Conservation (phyloP, 352 stramenopile species). For the Pythium biforme region DNA sequence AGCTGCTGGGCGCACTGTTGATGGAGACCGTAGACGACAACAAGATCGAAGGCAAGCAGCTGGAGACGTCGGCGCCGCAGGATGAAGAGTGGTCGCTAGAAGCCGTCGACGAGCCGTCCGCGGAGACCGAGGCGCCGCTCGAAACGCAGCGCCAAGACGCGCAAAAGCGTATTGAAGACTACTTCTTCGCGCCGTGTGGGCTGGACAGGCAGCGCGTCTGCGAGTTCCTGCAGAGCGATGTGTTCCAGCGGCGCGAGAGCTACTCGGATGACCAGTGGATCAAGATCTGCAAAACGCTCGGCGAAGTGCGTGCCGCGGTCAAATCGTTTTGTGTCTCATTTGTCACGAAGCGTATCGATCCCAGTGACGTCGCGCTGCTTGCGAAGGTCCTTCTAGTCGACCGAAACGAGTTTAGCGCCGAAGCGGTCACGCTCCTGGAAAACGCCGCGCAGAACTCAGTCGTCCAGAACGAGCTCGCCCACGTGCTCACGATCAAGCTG, state of each 20-base stretch:
- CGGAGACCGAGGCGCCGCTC: background rate
- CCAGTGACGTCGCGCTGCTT: conserved; percentile 4
- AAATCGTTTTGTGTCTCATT: background rate
- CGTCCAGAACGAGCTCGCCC: conserved; percentile 10
- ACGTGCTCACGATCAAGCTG: conserved; percentile 23
- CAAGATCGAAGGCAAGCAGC: conserved; percentile 9
- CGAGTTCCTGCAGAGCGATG: conserved; percentile 12
- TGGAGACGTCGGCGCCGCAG: background rate
- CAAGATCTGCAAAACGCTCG: background rate
- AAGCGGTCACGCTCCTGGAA: conserved; percentile 13
- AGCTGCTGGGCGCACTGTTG: conserved; percentile 43
- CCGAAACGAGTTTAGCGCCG: conserved; percentile 8
- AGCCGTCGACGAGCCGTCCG: background rate
- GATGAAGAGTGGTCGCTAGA: conserved; percentile 15
- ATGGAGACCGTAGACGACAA: conserved; percentile 33
- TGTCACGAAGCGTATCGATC: background rate
- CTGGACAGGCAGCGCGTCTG: background rate
- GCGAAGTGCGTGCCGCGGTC: background rate
- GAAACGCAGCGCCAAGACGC: conserved; percentile 12
- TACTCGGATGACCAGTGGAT: conserved; percentile 16
- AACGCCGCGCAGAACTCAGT: conserved; percentile 3
- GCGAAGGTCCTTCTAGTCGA: conserved; percentile 7
- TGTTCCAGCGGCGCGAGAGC: conserved; percentile 11
- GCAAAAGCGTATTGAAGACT: conserved; percentile 17
- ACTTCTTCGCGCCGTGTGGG: conserved; percentile 23